A percentile compares a stretch with the other conserved stretches of the same genome.
These are phyloP conservation scores for Phytophthora niederhauseri DNA, from an alignment of 352 stramenopile species.

Conservation along the genomic window DNA sequence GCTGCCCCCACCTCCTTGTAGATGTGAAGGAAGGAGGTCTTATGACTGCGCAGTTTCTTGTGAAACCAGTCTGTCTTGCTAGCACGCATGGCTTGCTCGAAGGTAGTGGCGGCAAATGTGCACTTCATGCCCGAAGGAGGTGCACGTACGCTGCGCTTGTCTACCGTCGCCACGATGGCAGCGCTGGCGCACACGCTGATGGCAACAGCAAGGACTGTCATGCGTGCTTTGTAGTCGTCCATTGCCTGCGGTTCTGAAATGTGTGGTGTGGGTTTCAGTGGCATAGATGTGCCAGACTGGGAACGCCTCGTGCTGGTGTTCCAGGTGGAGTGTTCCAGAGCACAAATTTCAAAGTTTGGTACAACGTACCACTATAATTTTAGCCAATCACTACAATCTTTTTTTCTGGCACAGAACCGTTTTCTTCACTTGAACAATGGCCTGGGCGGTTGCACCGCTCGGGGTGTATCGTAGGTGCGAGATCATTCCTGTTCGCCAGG, in stretches of 20 bases:
- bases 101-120: background rate
- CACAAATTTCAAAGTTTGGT: conserved; percentile 2
- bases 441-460: too few species aligned
- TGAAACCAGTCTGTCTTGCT: conserved; percentile 3
- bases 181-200: conserved; percentile 5
- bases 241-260: background rate
- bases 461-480: too few species aligned
- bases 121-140: background rate
- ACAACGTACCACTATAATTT: conserved; percentile 1
- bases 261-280: background rate
- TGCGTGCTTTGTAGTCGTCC: background rate
- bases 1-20: background rate
- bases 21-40: background rate
- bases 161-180: conserved; percentile 1
- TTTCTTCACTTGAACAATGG: conserved; percentile 2
- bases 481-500: too few species aligned
- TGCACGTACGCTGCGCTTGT: background rate
- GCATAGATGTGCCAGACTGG: background rate
- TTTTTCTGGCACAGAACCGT: conserved; percentile 1
- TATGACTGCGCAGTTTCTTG: conserved; percentile 1
- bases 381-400: background rate
- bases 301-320: conserved; percentile 3
- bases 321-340: background rate
- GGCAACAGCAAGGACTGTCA: conserved; percentile 1
- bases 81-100: conserved; percentile 4